Evolutionary conservation across 2,329 filamentous ascomycete genomes (phyloP).

Genomic region (Neopestalotiopsis sp.): DNA sequence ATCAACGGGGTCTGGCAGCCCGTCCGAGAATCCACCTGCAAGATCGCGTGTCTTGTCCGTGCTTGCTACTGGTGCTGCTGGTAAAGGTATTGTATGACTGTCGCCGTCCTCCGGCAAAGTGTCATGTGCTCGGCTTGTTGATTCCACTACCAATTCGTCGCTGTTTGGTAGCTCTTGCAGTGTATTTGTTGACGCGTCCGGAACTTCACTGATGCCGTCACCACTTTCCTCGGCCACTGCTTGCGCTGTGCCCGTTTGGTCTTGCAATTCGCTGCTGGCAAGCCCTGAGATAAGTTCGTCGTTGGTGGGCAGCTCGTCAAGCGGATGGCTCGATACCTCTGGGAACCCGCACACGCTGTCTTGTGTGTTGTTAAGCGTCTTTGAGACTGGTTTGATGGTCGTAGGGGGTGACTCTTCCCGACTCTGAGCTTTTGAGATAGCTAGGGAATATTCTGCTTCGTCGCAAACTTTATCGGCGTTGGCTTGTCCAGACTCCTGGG

Average conservation of each 20-base stretch:
- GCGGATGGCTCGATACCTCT: not conserved
- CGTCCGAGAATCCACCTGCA: not conserved
- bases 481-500: not conserved
- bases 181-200: not conserved
- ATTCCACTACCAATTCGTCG: constrained; percentile 6
- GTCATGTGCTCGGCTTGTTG: not conserved
- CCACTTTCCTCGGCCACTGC: not conserved
- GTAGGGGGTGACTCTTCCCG: not conserved
- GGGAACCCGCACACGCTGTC: not conserved
- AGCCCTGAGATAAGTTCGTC: constrained; percentile 2
- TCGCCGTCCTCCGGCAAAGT: not conserved
- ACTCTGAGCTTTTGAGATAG: not conserved
- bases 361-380: not conserved
- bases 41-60: constrained; percentile 7
- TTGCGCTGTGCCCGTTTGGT: not conserved
- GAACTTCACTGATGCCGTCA: constrained; percentile 4
- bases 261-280: not conserved
- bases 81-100: not conserved
- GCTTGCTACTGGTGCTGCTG: not conserved
- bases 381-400: not conserved
- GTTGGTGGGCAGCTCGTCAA: constrained; percentile 8
- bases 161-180: constrained; percentile 24
- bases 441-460: not conserved
- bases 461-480: constrained; percentile 17
- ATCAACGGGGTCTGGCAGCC: constrained; percentile 15